Evolutionary conservation across 768 basidiomycete genomes (phyloP).

Genomic region (Pleurotus citrinopileatus): DNA sequence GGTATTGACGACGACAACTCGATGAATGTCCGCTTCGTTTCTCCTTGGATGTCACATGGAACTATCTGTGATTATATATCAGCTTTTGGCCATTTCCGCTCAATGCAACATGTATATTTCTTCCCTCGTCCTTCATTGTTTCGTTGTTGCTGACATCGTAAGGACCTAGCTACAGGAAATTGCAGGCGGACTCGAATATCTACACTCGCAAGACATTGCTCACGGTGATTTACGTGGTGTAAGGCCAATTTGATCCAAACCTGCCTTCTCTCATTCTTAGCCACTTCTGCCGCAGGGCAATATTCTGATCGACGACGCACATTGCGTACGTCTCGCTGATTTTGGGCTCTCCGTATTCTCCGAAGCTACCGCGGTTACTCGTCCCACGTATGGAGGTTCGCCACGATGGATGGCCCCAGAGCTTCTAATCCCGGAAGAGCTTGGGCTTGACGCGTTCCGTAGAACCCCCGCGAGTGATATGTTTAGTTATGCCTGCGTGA

Average conservation of each 20-base stretch:
- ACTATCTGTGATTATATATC: slow-evolving; percentile 20
- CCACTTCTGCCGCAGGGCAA: slow-evolving; percentile 17
- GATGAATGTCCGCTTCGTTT: slow-evolving; percentile 21
- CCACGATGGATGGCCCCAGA: slow-evolving; percentile 30
- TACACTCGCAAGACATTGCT: slow-evolving; percentile 18
- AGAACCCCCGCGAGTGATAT: slow-evolving; percentile 23
- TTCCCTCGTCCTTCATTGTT: too few relatives aligned
- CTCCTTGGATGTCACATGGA: slow-evolving; percentile 27
- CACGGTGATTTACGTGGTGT: slow-evolving; percentile 22
- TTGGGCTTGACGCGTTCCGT: slow-evolving; percentile 13
- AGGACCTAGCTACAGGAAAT: slow-evolving; percentile 17
- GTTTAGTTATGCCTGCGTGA: slow-evolving; percentile 27
- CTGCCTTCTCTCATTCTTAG: background rate
- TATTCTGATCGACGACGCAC: slow-evolving; percentile 21
- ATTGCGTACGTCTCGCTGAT: slow-evolving; percentile 23
- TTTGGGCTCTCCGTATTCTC: slow-evolving; percentile 24
- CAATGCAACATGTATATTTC: slow-evolving; percentile 15
- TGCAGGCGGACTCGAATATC: slow-evolving; percentile 20
- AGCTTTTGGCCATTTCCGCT: slow-evolving; percentile 16
- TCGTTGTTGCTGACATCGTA: too few relatives aligned
- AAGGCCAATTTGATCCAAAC: too few relatives aligned
- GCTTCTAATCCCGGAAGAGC: slow-evolving; percentile 18
- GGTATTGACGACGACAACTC: slow-evolving; percentile 23
- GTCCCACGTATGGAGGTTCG: slow-evolving; percentile 17
- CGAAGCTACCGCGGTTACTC: slow-evolving; percentile 18